phyloP scores from a whole-genome alignment of 2,329 filamentous ascomycete species.

The Verticillium albo-atrum region DNA sequence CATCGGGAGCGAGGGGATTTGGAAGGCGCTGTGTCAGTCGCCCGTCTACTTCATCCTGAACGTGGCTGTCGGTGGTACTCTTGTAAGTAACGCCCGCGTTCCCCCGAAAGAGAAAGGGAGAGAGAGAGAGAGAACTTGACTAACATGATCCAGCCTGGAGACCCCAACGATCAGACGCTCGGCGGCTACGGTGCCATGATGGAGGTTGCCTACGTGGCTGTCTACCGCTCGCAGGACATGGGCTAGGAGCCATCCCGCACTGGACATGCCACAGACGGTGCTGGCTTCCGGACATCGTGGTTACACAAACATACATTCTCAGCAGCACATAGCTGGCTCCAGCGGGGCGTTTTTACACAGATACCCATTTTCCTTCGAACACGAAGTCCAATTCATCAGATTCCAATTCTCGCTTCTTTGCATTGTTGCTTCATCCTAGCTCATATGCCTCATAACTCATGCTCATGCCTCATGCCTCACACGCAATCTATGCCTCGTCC shows the following conservation, averaged over 20 bases:
- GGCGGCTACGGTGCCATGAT: slow-evolving; percentile 35
- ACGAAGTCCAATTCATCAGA: neutral
- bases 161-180: slow-evolving; percentile 26
- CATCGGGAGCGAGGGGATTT: slow-evolving; percentile 34
- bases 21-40: slow-evolving; percentile 36
- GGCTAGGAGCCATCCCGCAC: neutral
- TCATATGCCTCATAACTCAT: neutral
- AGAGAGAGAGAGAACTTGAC: neutral
- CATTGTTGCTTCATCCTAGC: too few relatives aligned
- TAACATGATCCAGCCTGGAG: slow-evolving; percentile 18
- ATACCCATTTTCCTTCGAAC: neutral
- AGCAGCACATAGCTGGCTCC: neutral
- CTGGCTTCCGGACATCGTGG: neutral
- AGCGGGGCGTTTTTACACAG: neutral
- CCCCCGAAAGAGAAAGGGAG: too few relatives aligned
- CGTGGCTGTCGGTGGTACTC: slow-evolving; percentile 42
- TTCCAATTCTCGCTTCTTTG: neutral
- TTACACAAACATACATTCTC: neutral
- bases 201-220: slow-evolving; percentile 33
- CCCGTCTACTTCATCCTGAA: slow-evolving; percentile 43
- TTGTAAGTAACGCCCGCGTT: slow-evolving; percentile 33
- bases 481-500: neutral
- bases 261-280: neutral
- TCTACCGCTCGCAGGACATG: slow-evolving; percentile 23
- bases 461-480: neutral